A percentile compares a stretch with the other conserved stretches of the same genome.
Conservation (phyloP, 768 basidiomycete species). For the Mycena haematopus region DNA sequence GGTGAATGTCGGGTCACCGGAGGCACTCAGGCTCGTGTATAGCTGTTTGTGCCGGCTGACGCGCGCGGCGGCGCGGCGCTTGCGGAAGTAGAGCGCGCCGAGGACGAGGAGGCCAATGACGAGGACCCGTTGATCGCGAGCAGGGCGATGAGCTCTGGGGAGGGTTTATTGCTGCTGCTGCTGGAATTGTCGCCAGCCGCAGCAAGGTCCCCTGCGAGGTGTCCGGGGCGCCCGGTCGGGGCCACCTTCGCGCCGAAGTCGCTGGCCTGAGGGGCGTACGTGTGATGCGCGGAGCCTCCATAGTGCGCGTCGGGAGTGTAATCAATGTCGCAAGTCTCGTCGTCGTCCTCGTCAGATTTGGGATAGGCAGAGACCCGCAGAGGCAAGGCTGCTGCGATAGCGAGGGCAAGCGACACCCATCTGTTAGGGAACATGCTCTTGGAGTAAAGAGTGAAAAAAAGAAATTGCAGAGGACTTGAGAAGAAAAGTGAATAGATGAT, state of each 20-base stretch:
- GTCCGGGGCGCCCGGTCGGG: neutral
- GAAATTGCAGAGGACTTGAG: neutral
- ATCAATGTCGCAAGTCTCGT: no score
- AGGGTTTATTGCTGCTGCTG: conserved; percentile 31
- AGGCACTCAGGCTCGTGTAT: conserved; percentile 23
- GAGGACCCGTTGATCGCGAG: conserved; percentile 34
- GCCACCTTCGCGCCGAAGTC: neutral
- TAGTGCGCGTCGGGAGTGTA: no score
- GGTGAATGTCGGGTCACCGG: conserved; percentile 24
- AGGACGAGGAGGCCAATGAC: conserved; percentile 30
- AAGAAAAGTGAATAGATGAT: conserved; percentile 17
- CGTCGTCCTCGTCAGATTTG: conserved; percentile 5
- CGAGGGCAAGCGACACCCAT: conserved; percentile 11
- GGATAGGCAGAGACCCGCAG: conserved; percentile 15
- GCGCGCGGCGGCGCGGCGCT: conserved; percentile 21
- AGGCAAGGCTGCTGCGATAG: conserved; percentile 1
- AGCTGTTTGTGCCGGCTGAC: conserved; percentile 11
- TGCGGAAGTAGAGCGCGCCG: conserved; percentile 23
- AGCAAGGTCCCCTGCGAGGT: neutral
- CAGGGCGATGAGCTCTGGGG: conserved; percentile 30
- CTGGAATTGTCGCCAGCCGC: conserved; percentile 22
- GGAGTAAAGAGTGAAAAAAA: neutral
- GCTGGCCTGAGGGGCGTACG: neutral
- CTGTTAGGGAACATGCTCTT: neutral
- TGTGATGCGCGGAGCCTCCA: no score